Conservation (phyloP, 805 yeast species). For the Suhomyces tanzawaensis region DNA sequence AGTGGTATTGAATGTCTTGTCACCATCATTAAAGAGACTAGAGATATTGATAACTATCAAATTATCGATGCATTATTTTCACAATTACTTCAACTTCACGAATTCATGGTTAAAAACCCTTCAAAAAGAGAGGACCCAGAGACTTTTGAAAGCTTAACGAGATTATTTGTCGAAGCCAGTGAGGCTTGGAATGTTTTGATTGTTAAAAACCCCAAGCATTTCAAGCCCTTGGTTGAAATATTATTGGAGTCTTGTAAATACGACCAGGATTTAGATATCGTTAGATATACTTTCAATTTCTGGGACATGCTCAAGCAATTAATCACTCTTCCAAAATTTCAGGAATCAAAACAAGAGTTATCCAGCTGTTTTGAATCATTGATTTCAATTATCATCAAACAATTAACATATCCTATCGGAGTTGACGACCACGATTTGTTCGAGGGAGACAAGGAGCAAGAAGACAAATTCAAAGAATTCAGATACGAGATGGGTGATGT, state of each 20-base stretch:
- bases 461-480: constrained; percentile 90
- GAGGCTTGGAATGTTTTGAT: constrained; percentile 92
- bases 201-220: constrained; percentile 66
- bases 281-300: constrained; percentile 86
- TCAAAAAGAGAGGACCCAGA: constrained; percentile 59
- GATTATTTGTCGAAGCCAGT: constrained; percentile 87
- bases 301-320: constrained; percentile 83
- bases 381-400: constrained; percentile 59
- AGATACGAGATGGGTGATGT: constrained; percentile 98
- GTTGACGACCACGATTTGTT: constrained; percentile 44
- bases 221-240: constrained; percentile 70
- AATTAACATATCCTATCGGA: constrained; percentile 68
- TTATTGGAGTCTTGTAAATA: constrained; percentile 67
- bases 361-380: constrained; percentile 57
- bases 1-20: constrained; percentile 84
- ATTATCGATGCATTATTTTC: constrained; percentile 66
- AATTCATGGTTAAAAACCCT: constrained; percentile 35
- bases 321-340: constrained; percentile 57
- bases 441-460: constrained; percentile 68
- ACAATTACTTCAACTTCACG: constrained; percentile 62
- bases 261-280: constrained; percentile 83
- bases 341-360: constrained; percentile 49
- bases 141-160: constrained; percentile 63
- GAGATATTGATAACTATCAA: constrained; percentile 64
- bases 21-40: constrained; percentile 75